Conservation (phyloP, 805 yeast genomes). For the Debaryomyces castellii region DNA sequence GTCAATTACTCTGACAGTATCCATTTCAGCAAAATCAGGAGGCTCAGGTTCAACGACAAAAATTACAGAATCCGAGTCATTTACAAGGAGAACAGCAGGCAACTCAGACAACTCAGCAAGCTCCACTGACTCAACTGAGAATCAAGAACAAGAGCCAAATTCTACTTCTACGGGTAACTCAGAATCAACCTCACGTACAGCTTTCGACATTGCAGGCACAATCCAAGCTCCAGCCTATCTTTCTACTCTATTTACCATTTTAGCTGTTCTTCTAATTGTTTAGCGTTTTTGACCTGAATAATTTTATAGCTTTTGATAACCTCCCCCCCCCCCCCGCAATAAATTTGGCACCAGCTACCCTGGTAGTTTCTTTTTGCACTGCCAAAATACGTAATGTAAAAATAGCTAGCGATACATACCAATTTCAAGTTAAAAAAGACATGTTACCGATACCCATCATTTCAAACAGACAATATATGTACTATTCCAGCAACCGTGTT, state of each 20-base stretch:
- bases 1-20: background rate
- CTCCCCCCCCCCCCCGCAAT: too few species aligned
- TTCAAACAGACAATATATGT: too few species aligned
- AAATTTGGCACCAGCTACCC: too few species aligned
- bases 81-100: too few species aligned
- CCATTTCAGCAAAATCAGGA: constrained; percentile 2
- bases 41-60: background rate
- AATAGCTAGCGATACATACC: too few species aligned
- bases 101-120: too few species aligned
- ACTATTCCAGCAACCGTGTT: too few species aligned
- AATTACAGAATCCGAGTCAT: background rate
- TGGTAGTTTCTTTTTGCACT: too few species aligned
- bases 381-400: too few species aligned
- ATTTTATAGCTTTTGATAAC: background rate
- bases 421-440: too few species aligned
- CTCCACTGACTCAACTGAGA: too few species aligned
- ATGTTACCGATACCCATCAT: too few species aligned
- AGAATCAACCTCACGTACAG: background rate
- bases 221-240: background rate
- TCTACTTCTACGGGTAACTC: background rate
- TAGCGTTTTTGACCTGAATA: background rate
- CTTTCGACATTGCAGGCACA: background rate
- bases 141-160: background rate
- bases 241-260: background rate
- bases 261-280: background rate